Evolutionary conservation across 345 rosid genomes (phyloP), one percentile per base, ranked within the genome.

Genomic region (Syzygium aromaticum): DNA sequence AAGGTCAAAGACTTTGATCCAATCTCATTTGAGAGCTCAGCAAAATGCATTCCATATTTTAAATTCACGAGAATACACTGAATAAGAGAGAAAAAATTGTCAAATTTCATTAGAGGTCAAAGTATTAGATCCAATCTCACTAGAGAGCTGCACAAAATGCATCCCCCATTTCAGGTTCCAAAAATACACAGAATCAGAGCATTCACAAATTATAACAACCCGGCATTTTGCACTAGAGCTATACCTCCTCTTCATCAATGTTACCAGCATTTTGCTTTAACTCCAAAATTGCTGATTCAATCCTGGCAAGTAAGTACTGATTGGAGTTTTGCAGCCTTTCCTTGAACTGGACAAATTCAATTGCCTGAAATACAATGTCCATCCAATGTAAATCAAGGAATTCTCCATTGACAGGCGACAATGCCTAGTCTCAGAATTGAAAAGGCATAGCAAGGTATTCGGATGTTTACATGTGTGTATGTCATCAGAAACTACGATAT

Each of bases 301-400:
- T 92, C 89, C 92, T 93, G 7, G 95, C 97, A 86, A 94, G 88
- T 89, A 93, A 90, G 91, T 96, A 96, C 88, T 96, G 99, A 91
- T 90, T 93, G 63, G 99, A 98, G 86, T 85, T 92, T 90, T 96
- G 98, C 92, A 98, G 90, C 49, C 93, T 90, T 91, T 96, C 95
- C 92, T 96, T 98, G 90, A 98, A 98, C 91, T 94, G 98, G 84
- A 98, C 98, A 92, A 98, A 96, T 92, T 98, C 99, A 85, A 96
- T 94, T 23, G 95, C 99, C 99, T 98, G 95, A 90, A 87, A 89
- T 49, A 85, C 28, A 87, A 88, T 56, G 59, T 85, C 77, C 82
- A 38, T 73, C 82, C 7, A 38, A 5, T 73, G 82, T 73, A 73
- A 73, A 73, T 73, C 82, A 11, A 38, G 49, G 49, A 33, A 38